These are phyloP conservation scores for Delitschia confertaspora DNA, from an alignment of 495 filamentous ascomycete species.

Conservation along the genomic window DNA sequence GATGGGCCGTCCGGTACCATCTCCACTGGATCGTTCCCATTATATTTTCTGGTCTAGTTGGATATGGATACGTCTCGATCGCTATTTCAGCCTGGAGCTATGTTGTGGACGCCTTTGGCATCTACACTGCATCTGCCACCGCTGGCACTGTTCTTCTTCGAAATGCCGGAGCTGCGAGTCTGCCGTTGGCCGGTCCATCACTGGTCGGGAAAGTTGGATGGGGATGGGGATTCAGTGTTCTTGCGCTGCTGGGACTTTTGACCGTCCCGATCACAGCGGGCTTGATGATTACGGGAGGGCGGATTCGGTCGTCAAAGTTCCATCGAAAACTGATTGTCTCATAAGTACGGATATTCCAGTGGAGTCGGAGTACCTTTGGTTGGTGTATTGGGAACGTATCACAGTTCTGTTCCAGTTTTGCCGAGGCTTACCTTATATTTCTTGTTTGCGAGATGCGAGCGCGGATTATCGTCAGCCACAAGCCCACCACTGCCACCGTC, in stretches of 20 bases:
- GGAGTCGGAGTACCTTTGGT: too few relatives aligned
- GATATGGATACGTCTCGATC: slow-evolving; percentile 27
- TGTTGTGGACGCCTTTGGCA: slow-evolving; percentile 33
- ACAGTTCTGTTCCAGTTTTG: too few relatives aligned
- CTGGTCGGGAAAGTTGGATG: slow-evolving; percentile 6
- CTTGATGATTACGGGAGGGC: too few relatives aligned
- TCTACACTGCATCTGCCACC: slow-evolving; percentile 32
- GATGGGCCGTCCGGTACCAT: slow-evolving; percentile 26
- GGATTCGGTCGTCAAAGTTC: too few relatives aligned
- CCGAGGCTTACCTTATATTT: too few relatives aligned
- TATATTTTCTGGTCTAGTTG: slow-evolving; percentile 28
- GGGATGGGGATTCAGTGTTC: slow-evolving; percentile 20
- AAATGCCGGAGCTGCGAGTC: slow-evolving; percentile 7
- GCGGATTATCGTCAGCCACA: too few relatives aligned
- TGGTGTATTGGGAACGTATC: too few relatives aligned
- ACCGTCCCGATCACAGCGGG: slow-evolving; percentile 13
- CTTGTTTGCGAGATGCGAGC: too few relatives aligned
- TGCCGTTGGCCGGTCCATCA: slow-evolving; percentile 18
- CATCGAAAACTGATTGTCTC: too few relatives aligned
- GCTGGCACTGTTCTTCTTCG: slow-evolving; percentile 30
- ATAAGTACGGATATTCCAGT: too few relatives aligned
- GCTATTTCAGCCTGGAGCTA: slow-evolving; percentile 34
- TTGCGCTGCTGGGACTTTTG: slow-evolving; percentile 8
- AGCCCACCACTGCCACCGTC: too few relatives aligned
- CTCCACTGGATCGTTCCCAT: slow-evolving; percentile 32